phyloP scores from a whole-genome alignment of 1,139 yeast genomes.

The Hyphopichia buzzinii region DNA sequence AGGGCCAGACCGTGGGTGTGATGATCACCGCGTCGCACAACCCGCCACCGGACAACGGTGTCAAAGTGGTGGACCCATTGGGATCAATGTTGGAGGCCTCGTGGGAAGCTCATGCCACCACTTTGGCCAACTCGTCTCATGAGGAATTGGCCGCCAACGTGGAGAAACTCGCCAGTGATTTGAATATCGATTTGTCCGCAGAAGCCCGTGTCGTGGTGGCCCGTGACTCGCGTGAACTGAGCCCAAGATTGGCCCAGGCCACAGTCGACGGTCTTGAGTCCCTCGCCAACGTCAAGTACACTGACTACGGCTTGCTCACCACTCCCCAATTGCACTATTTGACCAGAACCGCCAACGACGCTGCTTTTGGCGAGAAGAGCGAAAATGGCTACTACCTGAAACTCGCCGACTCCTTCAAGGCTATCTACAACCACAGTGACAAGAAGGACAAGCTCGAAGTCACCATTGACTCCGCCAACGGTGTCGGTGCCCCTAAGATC shows the following conservation, averaged over 20 bases:
- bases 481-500: slow-evolving; percentile 87
- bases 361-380: slow-evolving; percentile 58
- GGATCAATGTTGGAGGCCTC: slow-evolving; percentile 86
- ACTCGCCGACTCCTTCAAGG: slow-evolving; percentile 43
- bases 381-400: slow-evolving; percentile 74
- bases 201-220: slow-evolving; percentile 53
- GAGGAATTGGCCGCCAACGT: slow-evolving; percentile 29
- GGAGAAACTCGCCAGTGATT: slow-evolving; percentile 23
- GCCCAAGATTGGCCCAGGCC: slow-evolving; percentile 61
- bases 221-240: slow-evolving; percentile 75
- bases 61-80: slow-evolving; percentile 86
- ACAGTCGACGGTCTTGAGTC: slow-evolving; percentile 67
- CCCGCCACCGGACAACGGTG: slow-evolving; percentile 96
- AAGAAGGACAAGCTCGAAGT: slow-evolving; percentile 37
- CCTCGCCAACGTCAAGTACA: slow-evolving; percentile 40
- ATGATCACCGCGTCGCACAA: slow-evolving; percentile 98
- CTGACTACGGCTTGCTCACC: slow-evolving; percentile 71
- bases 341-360: slow-evolving; percentile 68
- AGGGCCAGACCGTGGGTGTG: slow-evolving; percentile 74
- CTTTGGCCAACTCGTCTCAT: slow-evolving; percentile 68
- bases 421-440: slow-evolving; percentile 23
- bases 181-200: slow-evolving; percentile 37
- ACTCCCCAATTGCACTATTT: slow-evolving; percentile 95
- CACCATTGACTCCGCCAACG: slow-evolving; percentile 88
- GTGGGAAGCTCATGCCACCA: slow-evolving; percentile 86